Evolutionary conservation across 108 stramenopile genomes (phyloP).

Genomic region (Nannochloropsis gaditana): DNA sequence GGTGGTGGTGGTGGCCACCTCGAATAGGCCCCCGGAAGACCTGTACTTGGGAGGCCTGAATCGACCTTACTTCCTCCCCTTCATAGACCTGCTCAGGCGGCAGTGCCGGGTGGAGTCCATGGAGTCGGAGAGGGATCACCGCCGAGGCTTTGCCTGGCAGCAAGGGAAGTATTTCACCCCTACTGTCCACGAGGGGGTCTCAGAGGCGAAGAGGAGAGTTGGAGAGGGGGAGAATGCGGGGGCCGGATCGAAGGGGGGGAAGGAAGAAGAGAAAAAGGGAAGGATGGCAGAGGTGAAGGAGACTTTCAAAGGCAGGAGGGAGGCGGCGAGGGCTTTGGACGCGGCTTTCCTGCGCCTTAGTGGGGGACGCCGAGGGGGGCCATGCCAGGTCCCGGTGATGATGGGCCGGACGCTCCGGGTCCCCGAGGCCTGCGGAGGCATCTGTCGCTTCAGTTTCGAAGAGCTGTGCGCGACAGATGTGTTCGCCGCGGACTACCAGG

Average conservation of each 20-base stretch:
- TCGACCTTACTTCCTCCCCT: constrained; percentile 79
- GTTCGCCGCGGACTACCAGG: constrained; percentile 78
- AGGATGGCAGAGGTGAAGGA: neutral
- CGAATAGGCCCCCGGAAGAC: constrained; percentile 74
- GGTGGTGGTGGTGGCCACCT: constrained; percentile 80
- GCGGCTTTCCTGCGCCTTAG: neutral
- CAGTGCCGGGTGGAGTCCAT: constrained; percentile 68
- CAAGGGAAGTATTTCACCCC: neutral
- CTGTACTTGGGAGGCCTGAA: constrained; percentile 85
- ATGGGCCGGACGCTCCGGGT: neutral
- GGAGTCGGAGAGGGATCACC: constrained; percentile 38
- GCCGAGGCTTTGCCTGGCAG: neutral
- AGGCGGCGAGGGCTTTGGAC: neutral
- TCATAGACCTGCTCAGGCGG: constrained; percentile 66
- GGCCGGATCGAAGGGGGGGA: neutral
- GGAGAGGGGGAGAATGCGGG: neutral
- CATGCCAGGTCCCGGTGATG: neutral
- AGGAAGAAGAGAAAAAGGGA: constrained; percentile 10
- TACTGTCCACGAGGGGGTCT: neutral
- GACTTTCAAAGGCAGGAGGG: neutral
- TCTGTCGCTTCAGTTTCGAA: constrained; percentile 64
- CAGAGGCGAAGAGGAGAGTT: neutral
- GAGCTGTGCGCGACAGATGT: constrained; percentile 72
- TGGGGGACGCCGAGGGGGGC: neutral
- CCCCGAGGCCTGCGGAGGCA: neutral